These are phyloP conservation scores for Xanthoparmelia taractica DNA, from an alignment of 495 filamentous ascomycete genomes.

Conservation along the genomic window DNA sequence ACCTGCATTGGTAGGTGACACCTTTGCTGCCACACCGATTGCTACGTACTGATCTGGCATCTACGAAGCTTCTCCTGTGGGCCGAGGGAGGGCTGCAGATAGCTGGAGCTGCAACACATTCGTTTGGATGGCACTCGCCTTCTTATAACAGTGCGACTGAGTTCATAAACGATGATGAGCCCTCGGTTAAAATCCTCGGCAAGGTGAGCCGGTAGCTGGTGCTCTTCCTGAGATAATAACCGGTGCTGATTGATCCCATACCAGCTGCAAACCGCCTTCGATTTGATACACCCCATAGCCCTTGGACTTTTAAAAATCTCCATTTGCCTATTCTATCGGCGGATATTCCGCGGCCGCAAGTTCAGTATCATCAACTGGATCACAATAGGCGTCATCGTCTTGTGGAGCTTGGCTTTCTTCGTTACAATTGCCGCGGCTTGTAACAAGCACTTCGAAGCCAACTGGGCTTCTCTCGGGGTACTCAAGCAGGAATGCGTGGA, in stretches of 20 bases:
- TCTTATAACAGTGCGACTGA: background rate
- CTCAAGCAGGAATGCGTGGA: too few relatives aligned
- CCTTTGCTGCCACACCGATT: background rate
- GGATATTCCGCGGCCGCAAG: too few relatives aligned
- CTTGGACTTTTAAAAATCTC: background rate
- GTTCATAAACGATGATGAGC: background rate
- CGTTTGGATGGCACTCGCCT: background rate
- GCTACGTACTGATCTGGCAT: background rate
- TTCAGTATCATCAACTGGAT: too few relatives aligned
- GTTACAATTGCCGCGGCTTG: too few relatives aligned
- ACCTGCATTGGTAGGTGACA: conserved; percentile 8
- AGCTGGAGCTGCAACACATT: background rate
- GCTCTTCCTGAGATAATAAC: background rate
- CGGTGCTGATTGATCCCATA: background rate
- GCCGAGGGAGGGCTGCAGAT: background rate
- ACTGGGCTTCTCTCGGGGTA: too few relatives aligned
- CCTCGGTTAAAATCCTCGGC: background rate
- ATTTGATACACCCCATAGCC: conserved; percentile 6
- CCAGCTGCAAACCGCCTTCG: conserved; percentile 1
- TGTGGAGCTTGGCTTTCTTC: too few relatives aligned
- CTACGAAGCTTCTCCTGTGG: background rate
- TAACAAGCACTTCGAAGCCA: too few relatives aligned
- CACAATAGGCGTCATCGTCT: too few relatives aligned
- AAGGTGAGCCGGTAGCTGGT: background rate
- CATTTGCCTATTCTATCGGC: too few relatives aligned